Conservation (phyloP, 352 stramenopile species). For the Ophiocytium majus region DNA sequence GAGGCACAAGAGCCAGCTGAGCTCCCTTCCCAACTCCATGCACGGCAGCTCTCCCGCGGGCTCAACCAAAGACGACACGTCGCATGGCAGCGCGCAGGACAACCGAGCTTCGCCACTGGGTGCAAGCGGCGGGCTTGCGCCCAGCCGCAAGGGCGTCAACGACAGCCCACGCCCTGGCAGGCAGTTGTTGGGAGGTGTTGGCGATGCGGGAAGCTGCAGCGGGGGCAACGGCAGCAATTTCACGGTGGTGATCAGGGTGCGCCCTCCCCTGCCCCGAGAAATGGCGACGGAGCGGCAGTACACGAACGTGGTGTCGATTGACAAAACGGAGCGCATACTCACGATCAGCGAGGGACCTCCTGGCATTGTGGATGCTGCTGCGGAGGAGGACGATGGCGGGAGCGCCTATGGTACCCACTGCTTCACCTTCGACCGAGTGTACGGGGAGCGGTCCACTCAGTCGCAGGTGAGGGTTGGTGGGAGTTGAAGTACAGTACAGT, state of each 20-base stretch:
- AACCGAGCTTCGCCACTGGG: not conserved
- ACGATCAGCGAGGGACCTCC: constrained; percentile 78
- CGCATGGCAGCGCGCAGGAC: not conserved
- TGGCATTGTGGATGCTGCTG: constrained; percentile 8
- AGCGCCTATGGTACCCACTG: constrained; percentile 73
- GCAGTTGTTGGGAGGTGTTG: not conserved
- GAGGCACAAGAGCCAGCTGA: not conserved
- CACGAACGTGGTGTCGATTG: constrained; percentile 81
- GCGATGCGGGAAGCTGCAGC: not conserved
- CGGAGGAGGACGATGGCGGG: constrained; percentile 24
- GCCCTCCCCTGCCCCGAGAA: constrained; percentile 76
- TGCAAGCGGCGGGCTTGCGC: not conserved
- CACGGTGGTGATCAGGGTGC: constrained; percentile 83
- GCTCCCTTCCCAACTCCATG: not conserved
- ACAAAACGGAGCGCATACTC: constrained; percentile 74
- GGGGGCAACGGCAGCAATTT: constrained; percentile 30
- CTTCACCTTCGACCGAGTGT: constrained; percentile 90
- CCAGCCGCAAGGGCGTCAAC: not conserved
- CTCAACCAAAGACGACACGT: not conserved
- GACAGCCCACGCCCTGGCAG: not conserved
- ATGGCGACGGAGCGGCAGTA: constrained; percentile 79
- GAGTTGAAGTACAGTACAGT: too few relatives aligned
- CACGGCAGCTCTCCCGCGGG: not conserved
- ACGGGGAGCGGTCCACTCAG: constrained; percentile 83
- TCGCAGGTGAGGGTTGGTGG: constrained; percentile 59